Evolutionary conservation across 345 rosid species (phyloP).

Genomic region (Streptanthus diversifolius): DNA sequence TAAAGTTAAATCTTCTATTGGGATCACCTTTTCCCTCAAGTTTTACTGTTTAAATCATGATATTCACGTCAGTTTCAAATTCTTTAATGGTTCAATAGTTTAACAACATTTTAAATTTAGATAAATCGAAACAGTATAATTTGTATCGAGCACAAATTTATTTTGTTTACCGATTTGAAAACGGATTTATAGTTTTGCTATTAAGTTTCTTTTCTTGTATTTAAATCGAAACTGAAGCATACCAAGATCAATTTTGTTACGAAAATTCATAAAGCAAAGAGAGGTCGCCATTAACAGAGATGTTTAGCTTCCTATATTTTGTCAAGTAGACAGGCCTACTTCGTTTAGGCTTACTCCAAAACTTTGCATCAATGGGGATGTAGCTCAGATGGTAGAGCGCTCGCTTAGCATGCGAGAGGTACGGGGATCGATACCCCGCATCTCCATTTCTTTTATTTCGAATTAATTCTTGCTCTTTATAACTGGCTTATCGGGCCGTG

Average conservation of each 20-base stretch:
- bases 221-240: neutral
- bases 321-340: neutral
- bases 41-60: neutral
- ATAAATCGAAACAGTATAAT: neutral
- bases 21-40: neutral
- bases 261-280: neutral
- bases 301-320: neutral
- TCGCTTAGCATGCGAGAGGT: slow-evolving; percentile 93
- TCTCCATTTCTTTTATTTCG: slow-evolving; percentile 42
- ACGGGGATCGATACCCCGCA: slow-evolving; percentile 84
- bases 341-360: neutral
- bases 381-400: slow-evolving; percentile 60
- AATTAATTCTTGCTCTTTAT: no score
- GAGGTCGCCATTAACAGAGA: neutral
- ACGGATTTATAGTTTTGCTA: neutral
- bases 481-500: neutral
- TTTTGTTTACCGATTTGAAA: neutral
- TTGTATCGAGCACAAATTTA: neutral
- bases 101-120: neutral
- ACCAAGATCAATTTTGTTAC: neutral
- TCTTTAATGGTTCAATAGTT: neutral
- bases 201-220: neutral
- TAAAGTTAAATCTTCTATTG: neutral
- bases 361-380: slow-evolving; percentile 40
- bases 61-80: neutral